Evolutionary conservation across 1,139 yeast genomes (phyloP), one percentile per base, ranked within the genome.

Genomic region (Magnusiomyces tetraspermus): DNA sequence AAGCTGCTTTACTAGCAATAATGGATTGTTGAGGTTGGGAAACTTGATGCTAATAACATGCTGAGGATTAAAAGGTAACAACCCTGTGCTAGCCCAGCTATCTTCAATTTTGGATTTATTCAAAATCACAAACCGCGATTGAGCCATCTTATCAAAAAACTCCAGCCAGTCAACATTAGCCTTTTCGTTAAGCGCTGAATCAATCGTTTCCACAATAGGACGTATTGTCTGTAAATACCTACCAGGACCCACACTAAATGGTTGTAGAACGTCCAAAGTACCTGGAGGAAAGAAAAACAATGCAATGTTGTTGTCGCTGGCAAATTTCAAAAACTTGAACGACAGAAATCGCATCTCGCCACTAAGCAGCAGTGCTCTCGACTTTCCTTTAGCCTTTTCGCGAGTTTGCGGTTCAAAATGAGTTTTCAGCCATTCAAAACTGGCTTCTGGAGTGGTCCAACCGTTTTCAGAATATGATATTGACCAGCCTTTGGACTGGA

Each of bases 271-370:
- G n/a, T 31, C 31, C 1, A 30, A 40, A 13, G 46, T 23, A 11
- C 26, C 31, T 10, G 48, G 33, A n/a, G 51, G 51, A 3, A 49
- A 26, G 19, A 49, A 49, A 30, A 49, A 49, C 13, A 49, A 15
- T 11, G 43, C 48, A 36, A 49, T 49, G 24, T 30, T 33, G 48
- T 43, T 22, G 3, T 49, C 48, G 3, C 44, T 44, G 30, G 51
- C 51, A 21, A 28, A 49, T 44, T 44, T 26, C 30, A 49, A 22
- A 23, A 49, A 42, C 38, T 17, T 53, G 11, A 58, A 46, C 30
- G 55, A 55, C 17, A 56, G 46, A 50, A 52, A 53, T 8, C 58
- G 57, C 28, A 55, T 50, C 42, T 55, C 59, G 26, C 53, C 45
- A 19, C 33, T 48, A 5, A 50, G 40, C 21, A 49, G 49, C 15